Conservation (phyloP, 305 asterid species). For the Fraxinus albicans region DNA sequence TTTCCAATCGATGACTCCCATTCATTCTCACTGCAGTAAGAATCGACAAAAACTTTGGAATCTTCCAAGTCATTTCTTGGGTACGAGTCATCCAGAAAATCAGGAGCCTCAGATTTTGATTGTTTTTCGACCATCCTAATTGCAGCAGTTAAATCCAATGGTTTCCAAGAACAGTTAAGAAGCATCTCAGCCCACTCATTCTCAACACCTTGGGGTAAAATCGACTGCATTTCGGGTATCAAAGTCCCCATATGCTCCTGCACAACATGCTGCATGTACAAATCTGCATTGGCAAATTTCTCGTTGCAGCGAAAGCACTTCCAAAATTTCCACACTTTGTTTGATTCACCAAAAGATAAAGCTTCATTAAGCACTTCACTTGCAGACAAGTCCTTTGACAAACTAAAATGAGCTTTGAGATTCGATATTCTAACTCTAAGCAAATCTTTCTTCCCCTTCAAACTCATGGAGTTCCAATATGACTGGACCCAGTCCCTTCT, state of each 20-base stretch:
- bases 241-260: slow-evolving; percentile 74
- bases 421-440: slow-evolving; percentile 48
- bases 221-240: slow-evolving; percentile 68
- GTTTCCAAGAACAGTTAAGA: slow-evolving; percentile 77
- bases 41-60: slow-evolving; percentile 58
- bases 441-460: slow-evolving; percentile 59
- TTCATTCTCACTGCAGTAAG: slow-evolving; percentile 50
- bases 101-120: slow-evolving; percentile 39
- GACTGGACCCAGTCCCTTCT: slow-evolving; percentile 69
- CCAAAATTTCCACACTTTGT: slow-evolving; percentile 64
- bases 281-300: slow-evolving; percentile 57
- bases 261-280: slow-evolving; percentile 57
- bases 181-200: slow-evolving; percentile 88
- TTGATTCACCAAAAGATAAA: slow-evolving; percentile 55
- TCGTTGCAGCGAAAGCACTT: slow-evolving; percentile 66
- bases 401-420: slow-evolving; percentile 63
- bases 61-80: slow-evolving; percentile 41
- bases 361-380: slow-evolving; percentile 65
- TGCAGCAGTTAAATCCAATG: slow-evolving; percentile 68
- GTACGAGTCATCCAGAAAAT: slow-evolving; percentile 47
- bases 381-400: slow-evolving; percentile 50
- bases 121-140: slow-evolving; percentile 48
- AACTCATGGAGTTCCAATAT: slow-evolving; percentile 70
- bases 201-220: slow-evolving; percentile 69
- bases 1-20: slow-evolving; percentile 61